Evolutionary conservation across 106 monocot species (phyloP), one percentile per base, ranked within the genome.

Genomic region (Cymbidium sinense): DNA sequence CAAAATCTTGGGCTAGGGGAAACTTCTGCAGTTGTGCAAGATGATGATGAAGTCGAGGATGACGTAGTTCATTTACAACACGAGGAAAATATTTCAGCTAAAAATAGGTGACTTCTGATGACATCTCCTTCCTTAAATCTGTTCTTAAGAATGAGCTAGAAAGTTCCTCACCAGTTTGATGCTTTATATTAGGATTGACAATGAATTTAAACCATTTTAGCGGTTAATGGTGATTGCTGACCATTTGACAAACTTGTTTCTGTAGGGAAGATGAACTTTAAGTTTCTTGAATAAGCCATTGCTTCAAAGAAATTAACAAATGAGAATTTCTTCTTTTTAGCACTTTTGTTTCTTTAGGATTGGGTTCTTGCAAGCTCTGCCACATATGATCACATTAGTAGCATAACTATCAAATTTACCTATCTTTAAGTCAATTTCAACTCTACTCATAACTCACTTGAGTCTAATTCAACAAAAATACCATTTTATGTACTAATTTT

Each of bases 1-100:
- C 99, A 95, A 81, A 92, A 93, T 86, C 81, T 95, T 75, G 99
- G 99, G 12, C 71, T 91, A 75, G 89, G 87, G 75, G 99, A 95
- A 33, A 87, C 93, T 77, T 54, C 84, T 41, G 51, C 95, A 30
- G 84, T 99, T 54, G 83, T 82, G n/a, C 93, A 93, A 75, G 99
- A 93, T 79, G 95, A 99, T 75, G 95, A 99, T 79, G 94, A 99
- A 77, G 88, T 82, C 61, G 98, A 99, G 81, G 99, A 93, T 84
- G 90, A 90, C 39, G 73, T 81, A 77, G 84, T 82, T 74, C 83
- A 83, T 77, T 61, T 87, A 35, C 81, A 84, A 19, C 88, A 85
- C 67, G 93, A 92, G 55, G 98, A 99, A 70, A 92, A 82, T 79
- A 74, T 50, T 83, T 89, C 95, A 61, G 62, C 83, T 50, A 99